These are phyloP conservation scores for Alternaria conjuncta DNA, from an alignment of 2,329 filamentous ascomycete species.

Conservation along the genomic window DNA sequence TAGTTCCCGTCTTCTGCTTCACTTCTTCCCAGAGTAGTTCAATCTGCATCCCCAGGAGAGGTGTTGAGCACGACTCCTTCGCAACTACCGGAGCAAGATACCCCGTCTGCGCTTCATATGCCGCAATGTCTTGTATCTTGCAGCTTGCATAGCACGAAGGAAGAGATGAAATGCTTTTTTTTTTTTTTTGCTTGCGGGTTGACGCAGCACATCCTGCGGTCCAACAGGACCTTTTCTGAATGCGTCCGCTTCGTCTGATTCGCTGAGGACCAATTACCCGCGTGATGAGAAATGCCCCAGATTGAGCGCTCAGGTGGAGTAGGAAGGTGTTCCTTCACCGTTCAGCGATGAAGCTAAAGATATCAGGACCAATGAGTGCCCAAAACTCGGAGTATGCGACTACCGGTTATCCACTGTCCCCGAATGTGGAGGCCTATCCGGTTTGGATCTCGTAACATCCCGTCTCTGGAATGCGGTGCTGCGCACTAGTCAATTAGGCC, in stretches of 20 bases:
- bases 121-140: not conserved
- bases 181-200: not conserved
- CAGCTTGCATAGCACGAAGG: not conserved
- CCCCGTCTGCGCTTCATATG: not conserved
- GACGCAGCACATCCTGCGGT: not conserved
- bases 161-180: not conserved
- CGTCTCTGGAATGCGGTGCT: not conserved
- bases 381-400: not conserved
- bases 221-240: not conserved
- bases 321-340: not conserved
- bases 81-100: not conserved
- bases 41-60: not conserved
- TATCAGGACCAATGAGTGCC: not conserved
- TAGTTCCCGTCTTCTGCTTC: not conserved
- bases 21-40: not conserved
- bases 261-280: not conserved
- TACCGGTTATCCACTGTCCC: not conserved
- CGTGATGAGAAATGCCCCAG: not conserved
- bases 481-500: not conserved
- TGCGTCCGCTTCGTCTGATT: not conserved
- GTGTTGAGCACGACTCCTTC: not conserved
- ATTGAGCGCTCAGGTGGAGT: not conserved
- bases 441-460: not conserved
- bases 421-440: not conserved
- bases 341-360: not conserved